Percentiles rank a stretch among this genome's conserved stretches.
Evolutionary conservation across 1,284 basidiomycete species (phyloP).

Genomic region (Omphalotus olearius): DNA sequence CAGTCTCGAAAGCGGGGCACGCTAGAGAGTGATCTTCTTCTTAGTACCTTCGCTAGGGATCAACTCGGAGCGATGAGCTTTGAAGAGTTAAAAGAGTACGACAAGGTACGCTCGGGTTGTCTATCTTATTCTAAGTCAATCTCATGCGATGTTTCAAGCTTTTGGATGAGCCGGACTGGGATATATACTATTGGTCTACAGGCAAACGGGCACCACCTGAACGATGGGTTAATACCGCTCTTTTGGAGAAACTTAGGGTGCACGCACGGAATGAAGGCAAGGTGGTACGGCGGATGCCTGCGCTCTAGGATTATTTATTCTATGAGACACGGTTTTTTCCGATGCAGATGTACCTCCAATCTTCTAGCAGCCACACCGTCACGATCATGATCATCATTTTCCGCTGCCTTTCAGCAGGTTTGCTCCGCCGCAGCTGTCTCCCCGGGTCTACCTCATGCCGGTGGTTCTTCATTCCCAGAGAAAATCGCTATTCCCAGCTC

Average conservation of each 20-base stretch:
- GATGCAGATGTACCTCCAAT: no score
- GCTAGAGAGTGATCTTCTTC: conserved; percentile 87
- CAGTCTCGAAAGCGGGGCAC: conserved; percentile 95
- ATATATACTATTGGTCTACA: conserved; percentile 96
- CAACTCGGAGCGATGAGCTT: conserved; percentile 64
- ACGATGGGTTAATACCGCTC: conserved; percentile 69
- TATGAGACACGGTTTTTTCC: no score
- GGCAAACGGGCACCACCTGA: conserved; percentile 76
- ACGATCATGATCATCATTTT: no score
- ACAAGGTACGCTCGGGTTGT: conserved; percentile 87
- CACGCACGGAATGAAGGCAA: conserved; percentile 95
- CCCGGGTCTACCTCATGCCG: no score
- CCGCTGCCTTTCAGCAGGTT: no score
- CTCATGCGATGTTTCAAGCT: conserved; percentile 44
- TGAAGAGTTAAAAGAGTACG: conserved; percentile 85
- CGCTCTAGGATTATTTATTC: not conserved
- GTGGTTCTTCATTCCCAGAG: no score
- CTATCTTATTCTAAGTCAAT: no score
- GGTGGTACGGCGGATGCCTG: conserved; percentile 85
- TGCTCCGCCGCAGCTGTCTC: no score
- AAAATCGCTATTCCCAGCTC: no score
- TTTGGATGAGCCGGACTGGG: conserved; percentile 96
- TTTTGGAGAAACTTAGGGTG: conserved; percentile 70
- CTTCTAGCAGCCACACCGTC: no score
- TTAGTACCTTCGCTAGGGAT: conserved; percentile 91